phyloP scores from a whole-genome alignment of 2,329 filamentous ascomycete genomes.

The Hypoxylon rubiginosum region DNA sequence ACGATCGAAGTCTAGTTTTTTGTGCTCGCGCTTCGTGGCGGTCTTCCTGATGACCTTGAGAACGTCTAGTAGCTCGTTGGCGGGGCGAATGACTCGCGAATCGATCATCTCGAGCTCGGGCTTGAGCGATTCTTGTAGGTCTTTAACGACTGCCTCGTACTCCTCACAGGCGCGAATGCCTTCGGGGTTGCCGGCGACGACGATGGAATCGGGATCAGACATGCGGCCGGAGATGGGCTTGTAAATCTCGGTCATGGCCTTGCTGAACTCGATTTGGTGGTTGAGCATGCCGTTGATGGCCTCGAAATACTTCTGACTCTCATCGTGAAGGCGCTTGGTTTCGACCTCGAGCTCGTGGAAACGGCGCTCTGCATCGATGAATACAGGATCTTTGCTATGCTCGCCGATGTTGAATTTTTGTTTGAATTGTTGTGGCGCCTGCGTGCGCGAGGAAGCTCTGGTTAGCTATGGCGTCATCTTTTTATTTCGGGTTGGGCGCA shows the following conservation, averaged over 20 bases:
- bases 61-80: constrained; percentile 92
- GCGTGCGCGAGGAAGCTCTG: constrained; percentile 15
- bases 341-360: constrained; percentile 95
- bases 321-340: constrained; percentile 94
- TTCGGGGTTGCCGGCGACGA: constrained; percentile 88
- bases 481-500: constrained; percentile 12
- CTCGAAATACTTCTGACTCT: constrained; percentile 97
- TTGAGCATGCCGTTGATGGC: constrained; percentile 98
- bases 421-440: constrained; percentile 93
- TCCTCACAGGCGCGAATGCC: constrained; percentile 96
- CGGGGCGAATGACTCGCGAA: constrained; percentile 87
- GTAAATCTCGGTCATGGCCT: constrained; percentile 96
- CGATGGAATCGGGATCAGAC: constrained; percentile 89
- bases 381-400: constrained; percentile 93
- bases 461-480: constrained; percentile 19
- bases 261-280: constrained; percentile 98
- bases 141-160: constrained; percentile 91
- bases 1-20: constrained; percentile 95
- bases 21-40: constrained; percentile 91
- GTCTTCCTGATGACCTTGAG: constrained; percentile 96
- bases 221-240: constrained; percentile 96
- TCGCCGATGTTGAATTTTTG: constrained; percentile 95
- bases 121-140: constrained; percentile 87
- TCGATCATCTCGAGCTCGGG: constrained; percentile 99
- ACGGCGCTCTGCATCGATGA: constrained; percentile 92